Evolutionary conservation across 2,329 filamentous ascomycete genomes (phyloP).

Genomic region (Cercospora sp.): DNA sequence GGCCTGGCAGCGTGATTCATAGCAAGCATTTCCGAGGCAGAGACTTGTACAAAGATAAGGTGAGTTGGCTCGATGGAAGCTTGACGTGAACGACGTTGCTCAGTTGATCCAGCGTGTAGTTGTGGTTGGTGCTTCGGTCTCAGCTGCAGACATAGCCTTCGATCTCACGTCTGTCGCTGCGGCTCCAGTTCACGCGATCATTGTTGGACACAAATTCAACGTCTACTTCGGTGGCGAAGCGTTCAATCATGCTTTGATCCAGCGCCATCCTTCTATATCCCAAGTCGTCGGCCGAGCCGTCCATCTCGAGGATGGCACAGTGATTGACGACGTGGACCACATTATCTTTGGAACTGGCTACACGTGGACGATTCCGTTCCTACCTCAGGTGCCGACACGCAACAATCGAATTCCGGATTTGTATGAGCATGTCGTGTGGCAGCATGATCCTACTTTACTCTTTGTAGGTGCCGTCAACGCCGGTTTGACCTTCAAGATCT

Average conservation of each 20-base stretch:
- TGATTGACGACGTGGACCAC: constrained; percentile 57
- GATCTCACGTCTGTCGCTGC: constrained; percentile 52
- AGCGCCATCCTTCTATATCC: constrained; percentile 50
- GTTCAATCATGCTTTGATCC: constrained; percentile 60
- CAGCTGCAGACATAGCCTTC: constrained; percentile 62
- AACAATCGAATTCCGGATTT: constrained; percentile 59
- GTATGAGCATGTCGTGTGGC: constrained; percentile 61
- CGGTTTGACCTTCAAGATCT: constrained; percentile 66
- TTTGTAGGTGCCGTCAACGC: constrained; percentile 61
- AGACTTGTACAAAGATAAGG: constrained; percentile 48
- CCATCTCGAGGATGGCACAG: constrained; percentile 58
- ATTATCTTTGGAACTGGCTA: constrained; percentile 69
- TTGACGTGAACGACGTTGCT: too few relatives aligned
- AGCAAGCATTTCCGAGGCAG: constrained; percentile 56
- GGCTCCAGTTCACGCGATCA: constrained; percentile 55
- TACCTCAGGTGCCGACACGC: constrained; percentile 53
- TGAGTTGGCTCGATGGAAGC: neutral
- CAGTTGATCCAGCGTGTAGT: constrained; percentile 49
- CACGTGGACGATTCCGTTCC: constrained; percentile 63
- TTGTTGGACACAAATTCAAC: constrained; percentile 54
- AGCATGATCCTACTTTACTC: constrained; percentile 55
- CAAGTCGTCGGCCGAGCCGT: constrained; percentile 48
- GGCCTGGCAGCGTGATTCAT: constrained; percentile 54
- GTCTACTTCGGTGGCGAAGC: constrained; percentile 60
- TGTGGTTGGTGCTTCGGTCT: constrained; percentile 65